phyloP scores from a whole-genome alignment of 495 filamentous ascomycete genomes.

The Niebla homalea region DNA sequence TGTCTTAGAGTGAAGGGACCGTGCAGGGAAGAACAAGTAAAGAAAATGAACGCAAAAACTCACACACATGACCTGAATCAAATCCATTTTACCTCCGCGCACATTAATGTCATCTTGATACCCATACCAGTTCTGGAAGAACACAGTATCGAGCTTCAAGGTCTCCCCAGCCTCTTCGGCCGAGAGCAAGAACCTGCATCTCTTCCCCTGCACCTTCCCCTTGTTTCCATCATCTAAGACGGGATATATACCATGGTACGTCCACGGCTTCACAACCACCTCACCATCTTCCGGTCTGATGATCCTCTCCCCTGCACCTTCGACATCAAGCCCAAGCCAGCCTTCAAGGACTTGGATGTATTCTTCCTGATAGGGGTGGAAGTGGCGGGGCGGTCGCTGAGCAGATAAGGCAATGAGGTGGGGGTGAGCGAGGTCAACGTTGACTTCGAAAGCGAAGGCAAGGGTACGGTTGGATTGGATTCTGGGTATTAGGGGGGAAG shows the following conservation, averaged over 20 bases:
- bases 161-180: slow-evolving; percentile 20
- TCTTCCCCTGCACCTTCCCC: slow-evolving; percentile 7
- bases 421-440: slow-evolving; percentile 23
- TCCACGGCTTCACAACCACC: slow-evolving; percentile 24
- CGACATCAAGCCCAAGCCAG: slow-evolving; percentile 23
- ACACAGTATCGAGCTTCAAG: slow-evolving; percentile 31
- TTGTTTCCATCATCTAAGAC: slow-evolving; percentile 10
- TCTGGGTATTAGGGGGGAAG: too few species aligned
- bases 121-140: slow-evolving; percentile 44
- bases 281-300: slow-evolving; percentile 23
- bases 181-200: slow-evolving; percentile 15
- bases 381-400: slow-evolving; percentile 33
- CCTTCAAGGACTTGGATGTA: slow-evolving; percentile 29
- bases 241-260: slow-evolving; percentile 28
- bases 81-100: slow-evolving; percentile 25
- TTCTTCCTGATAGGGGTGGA: slow-evolving; percentile 33
- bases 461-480: slow-evolving; percentile 12
- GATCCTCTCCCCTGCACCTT: slow-evolving; percentile 20
- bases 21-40: too few species aligned
- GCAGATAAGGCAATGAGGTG: slow-evolving; percentile 18
- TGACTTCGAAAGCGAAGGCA: slow-evolving; percentile 28
- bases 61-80: slow-evolving; percentile 34
- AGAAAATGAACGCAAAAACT: not conserved
- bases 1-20: too few species aligned
- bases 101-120: slow-evolving; percentile 35